Conservation (phyloP, 2,329 filamentous ascomycete species). For the Falciphora oryzae region DNA sequence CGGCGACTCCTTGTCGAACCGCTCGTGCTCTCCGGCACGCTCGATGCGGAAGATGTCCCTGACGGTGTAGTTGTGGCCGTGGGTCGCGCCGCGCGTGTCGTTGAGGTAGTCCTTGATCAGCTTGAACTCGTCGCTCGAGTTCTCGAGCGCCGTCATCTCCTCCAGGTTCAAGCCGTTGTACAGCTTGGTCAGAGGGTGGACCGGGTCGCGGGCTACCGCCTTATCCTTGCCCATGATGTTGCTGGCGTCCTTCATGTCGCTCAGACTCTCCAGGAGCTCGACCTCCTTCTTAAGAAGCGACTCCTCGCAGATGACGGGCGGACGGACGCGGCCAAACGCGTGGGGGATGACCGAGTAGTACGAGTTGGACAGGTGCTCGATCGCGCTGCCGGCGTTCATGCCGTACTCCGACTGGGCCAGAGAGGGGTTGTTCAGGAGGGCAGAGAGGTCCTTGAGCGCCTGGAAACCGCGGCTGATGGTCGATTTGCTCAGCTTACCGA, state of each 20-base stretch:
- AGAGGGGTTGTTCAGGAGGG: constrained; percentile 50
- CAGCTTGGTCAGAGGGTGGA: constrained; percentile 66
- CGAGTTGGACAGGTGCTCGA: constrained; percentile 63
- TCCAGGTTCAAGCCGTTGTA: constrained; percentile 65
- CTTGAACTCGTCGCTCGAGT: constrained; percentile 53
- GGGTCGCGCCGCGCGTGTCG: constrained; percentile 61
- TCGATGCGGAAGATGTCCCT: constrained; percentile 79
- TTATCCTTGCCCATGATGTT: constrained; percentile 67
- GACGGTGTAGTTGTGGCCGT: constrained; percentile 54
- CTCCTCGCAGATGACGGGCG: constrained; percentile 58
- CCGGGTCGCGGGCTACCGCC: constrained; percentile 35
- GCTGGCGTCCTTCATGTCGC: constrained; percentile 78
- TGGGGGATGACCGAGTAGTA: constrained; percentile 84
- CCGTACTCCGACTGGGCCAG: constrained; percentile 39
- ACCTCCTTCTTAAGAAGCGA: constrained; percentile 66
- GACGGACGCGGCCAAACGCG: constrained; percentile 66
- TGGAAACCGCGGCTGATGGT: constrained; percentile 73
- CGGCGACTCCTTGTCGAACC: constrained; percentile 54
- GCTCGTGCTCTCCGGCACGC: constrained; percentile 63
- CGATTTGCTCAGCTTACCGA: constrained; percentile 76
- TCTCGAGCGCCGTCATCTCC: constrained; percentile 68
- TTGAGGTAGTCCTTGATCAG: constrained; percentile 62
- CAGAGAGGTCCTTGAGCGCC: constrained; percentile 68
- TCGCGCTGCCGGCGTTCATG: constrained; percentile 32
- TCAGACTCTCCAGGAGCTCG: constrained; percentile 72